These are phyloP conservation scores for Phytophthora foliorum DNA, from an alignment of 352 stramenopile genomes.

Conservation along the genomic window DNA sequence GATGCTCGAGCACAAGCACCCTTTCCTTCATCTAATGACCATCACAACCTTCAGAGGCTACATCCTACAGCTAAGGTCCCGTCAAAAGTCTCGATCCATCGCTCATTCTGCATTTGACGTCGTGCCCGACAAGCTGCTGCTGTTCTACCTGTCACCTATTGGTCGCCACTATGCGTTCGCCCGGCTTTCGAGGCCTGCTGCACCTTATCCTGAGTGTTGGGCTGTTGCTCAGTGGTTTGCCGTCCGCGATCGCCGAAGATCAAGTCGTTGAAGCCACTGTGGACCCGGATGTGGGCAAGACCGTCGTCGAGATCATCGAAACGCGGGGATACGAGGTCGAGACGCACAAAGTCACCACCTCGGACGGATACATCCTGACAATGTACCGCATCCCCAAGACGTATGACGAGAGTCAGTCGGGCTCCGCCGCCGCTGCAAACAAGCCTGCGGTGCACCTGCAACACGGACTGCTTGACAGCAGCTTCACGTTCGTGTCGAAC, in stretches of 20 bases:
- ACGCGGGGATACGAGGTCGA: constrained; percentile 55
- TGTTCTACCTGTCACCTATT: background rate
- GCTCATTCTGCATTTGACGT: constrained; percentile 24
- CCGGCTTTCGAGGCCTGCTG: background rate
- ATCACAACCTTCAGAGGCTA: background rate
- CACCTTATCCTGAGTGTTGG: constrained; percentile 16
- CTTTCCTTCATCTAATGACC: background rate
- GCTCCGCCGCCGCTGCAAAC: constrained; percentile 26
- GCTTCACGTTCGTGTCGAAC: constrained; percentile 60
- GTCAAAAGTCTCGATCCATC: background rate
- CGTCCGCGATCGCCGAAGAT: constrained; percentile 16
- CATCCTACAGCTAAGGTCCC: no score
- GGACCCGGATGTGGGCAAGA: constrained; percentile 36
- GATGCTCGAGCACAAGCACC: background rate
- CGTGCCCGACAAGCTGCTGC: constrained; percentile 2
- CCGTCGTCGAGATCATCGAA: constrained; percentile 33
- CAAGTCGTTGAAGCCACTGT: constrained; percentile 28
- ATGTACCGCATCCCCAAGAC: constrained; percentile 65
- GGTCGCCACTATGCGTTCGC: constrained; percentile 1
- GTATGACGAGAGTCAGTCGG: constrained; percentile 49
- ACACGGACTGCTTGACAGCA: constrained; percentile 62
- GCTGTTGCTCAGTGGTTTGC: constrained; percentile 20
- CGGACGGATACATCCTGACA: constrained; percentile 63
- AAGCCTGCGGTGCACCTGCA: constrained; percentile 63
- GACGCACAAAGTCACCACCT: constrained; percentile 55